Evolutionary conservation across 2,329 filamentous ascomycete species (phyloP), one percentile per base, ranked within the genome.

Genomic region (Fusarium liriodendri): DNA sequence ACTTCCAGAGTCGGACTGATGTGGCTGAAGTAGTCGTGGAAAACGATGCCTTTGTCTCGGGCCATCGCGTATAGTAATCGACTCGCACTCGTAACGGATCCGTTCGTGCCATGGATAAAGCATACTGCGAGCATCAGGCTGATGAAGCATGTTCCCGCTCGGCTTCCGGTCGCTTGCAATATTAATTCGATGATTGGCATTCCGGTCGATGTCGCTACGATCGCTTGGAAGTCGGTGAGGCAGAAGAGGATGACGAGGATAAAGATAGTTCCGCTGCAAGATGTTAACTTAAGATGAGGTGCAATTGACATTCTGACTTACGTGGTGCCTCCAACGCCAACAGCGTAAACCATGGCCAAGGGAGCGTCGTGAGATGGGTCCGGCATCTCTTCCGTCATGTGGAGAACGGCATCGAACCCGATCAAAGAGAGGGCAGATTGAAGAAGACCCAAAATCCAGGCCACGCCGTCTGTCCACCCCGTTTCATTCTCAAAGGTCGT

Each of bases 361-460:
- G 85, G 85, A 0, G 82, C 83, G 50, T 87, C 84, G 7, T 80
- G 70, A 1, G 81, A 69, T 1, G 85, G 85, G 4, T 76, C 76
- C 1, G 84, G 85, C 82, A 87, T 86, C 69, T 87, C 85, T 69
- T 87, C 85, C 8, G 83, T 83, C 80, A 87, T 82, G 62, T 87
- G 85, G 6, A 85, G 74, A 6, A 83, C 82, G 8, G 82, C 85
- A 65, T 87, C 85, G 66, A 85, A 87, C 16, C 84, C 85, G 11
- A 81, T 82, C 5, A 83, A 76, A 18, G 79, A 80, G 0, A 82
- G 64, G 0, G 80, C 79, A 0, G 79, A 83, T 74, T 85, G 86
- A 1, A 87, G 76, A 3, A 87, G 78, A 0, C 86, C 85, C 2
- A 87, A 76, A 16, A 87, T 82, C 86, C 86, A 88, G 0, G 85